Percentiles rank a stretch among this genome's conserved stretches.
Evolutionary conservation across 805 yeast species (phyloP).

Genomic region (Alloascoidea hylecoeti): DNA sequence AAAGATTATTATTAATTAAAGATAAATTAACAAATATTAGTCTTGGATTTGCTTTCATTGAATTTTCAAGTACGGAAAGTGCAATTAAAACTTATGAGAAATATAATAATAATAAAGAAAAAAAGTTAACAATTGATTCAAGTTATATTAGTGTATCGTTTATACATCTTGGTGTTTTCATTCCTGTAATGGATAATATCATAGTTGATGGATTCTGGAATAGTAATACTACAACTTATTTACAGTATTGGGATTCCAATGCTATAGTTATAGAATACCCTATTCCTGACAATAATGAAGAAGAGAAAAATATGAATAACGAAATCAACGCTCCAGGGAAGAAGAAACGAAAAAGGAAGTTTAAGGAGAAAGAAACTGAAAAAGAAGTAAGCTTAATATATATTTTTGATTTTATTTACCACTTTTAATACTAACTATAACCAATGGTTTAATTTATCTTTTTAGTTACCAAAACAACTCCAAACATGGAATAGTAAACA

Average conservation of each 20-base stretch:
- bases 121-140: not conserved
- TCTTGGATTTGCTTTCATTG: not conserved
- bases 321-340: not conserved
- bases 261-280: conserved; percentile 1
- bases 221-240: not conserved
- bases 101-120: not conserved
- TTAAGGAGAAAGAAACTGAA: not conserved
- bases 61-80: not conserved
- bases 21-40: not conserved
- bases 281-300: not conserved
- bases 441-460: too few species aligned
- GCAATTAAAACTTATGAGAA: not conserved
- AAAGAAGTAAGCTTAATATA: not conserved
- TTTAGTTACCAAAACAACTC: too few species aligned
- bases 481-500: too few species aligned
- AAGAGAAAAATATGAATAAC: conserved; percentile 1
- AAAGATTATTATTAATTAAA: not conserved
- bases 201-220: not conserved
- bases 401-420: too few species aligned
- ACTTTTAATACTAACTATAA: too few species aligned
- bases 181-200: not conserved
- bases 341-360: not conserved
- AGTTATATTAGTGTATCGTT: not conserved
- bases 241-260: not conserved
- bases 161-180: not conserved